Evolutionary conservation across 2,329 filamentous ascomycete species (phyloP).

Genomic region (Cryphonectria radicalis): DNA sequence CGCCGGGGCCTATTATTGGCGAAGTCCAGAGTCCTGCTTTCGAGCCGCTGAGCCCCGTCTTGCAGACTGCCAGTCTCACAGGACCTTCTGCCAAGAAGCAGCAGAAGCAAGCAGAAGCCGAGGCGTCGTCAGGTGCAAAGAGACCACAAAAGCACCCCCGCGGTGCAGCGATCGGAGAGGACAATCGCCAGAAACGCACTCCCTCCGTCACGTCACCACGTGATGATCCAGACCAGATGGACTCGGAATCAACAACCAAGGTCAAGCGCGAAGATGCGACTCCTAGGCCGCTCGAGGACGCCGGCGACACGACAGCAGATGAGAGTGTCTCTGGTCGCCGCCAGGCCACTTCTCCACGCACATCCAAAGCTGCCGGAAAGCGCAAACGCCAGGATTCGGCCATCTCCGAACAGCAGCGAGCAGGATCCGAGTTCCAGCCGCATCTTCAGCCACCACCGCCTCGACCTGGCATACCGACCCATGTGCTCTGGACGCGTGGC

Average conservation of each 20-base stretch:
- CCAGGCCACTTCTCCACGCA: slow-evolving; percentile 43
- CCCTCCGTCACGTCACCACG: slow-evolving; percentile 28
- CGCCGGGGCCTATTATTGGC: slow-evolving; percentile 49
- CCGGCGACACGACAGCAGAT: slow-evolving; percentile 59
- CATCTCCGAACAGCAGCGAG: slow-evolving; percentile 30
- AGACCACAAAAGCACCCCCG: slow-evolving; percentile 36
- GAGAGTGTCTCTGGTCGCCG: slow-evolving; percentile 52
- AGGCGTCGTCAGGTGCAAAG: slow-evolving; percentile 30
- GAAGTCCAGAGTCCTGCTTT: slow-evolving; percentile 57
- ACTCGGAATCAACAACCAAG: slow-evolving; percentile 44
- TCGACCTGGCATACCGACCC: slow-evolving; percentile 51
- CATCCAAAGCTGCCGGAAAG: slow-evolving; percentile 47
- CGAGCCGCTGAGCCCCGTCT: slow-evolving; percentile 63
- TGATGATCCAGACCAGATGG: slow-evolving; percentile 43
- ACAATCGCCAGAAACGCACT: slow-evolving; percentile 25
- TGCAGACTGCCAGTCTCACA: slow-evolving; percentile 42
- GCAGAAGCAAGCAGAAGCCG: slow-evolving; percentile 37
- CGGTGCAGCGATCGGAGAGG: slow-evolving; percentile 39
- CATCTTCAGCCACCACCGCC: slow-evolving; percentile 21
- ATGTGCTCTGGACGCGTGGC: slow-evolving; percentile 76
- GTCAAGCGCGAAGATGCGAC: slow-evolving; percentile 66
- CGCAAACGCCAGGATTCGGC: slow-evolving; percentile 62
- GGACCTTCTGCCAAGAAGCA: slow-evolving; percentile 40
- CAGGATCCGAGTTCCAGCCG: slow-evolving; percentile 19
- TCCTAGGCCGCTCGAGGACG: slow-evolving; percentile 57